Percentiles rank a stretch among this genome's conserved stretches.
Evolutionary conservation across 176 grass and related monocot species (phyloP).

Genomic region (Stipa capillata): DNA sequence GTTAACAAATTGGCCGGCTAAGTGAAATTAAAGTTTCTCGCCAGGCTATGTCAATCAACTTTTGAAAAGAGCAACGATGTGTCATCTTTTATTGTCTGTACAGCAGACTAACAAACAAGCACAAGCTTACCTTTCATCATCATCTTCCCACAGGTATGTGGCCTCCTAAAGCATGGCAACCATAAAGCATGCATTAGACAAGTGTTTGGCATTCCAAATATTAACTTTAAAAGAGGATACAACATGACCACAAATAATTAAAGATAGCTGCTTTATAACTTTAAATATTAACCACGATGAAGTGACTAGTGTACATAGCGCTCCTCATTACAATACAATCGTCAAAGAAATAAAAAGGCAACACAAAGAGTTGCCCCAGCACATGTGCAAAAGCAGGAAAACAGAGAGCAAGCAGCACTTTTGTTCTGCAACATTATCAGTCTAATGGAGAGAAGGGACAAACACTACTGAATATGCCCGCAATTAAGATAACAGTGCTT

Average conservation of each 20-base stretch:
- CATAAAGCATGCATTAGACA: neutral
- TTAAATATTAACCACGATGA: neutral
- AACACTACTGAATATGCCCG: neutral
- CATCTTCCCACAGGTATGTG: conserved; percentile 91
- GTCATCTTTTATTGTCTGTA: neutral
- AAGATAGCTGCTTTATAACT: neutral
- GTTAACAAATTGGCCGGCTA: neutral
- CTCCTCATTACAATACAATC: neutral
- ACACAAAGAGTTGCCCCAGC: neutral
- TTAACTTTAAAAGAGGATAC: neutral
- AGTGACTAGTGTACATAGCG: neutral
- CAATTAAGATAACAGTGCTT: neutral
- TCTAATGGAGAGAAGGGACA: neutral
- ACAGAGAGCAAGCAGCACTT: neutral
- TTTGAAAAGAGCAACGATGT: neutral
- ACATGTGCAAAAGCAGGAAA: neutral
- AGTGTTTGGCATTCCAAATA: conserved; percentile 13
- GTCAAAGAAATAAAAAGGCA: neutral
- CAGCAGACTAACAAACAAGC: neutral
- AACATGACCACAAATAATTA: neutral
- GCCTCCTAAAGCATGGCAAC: conserved; percentile 60
- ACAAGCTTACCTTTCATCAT: conserved; percentile 76
- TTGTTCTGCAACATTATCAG: neutral
- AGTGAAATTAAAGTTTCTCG: neutral
- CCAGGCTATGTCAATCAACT: neutral